Evolutionary conservation across 345 rosid genomes (phyloP).

Genomic region (Gossypioides kirkii): DNA sequence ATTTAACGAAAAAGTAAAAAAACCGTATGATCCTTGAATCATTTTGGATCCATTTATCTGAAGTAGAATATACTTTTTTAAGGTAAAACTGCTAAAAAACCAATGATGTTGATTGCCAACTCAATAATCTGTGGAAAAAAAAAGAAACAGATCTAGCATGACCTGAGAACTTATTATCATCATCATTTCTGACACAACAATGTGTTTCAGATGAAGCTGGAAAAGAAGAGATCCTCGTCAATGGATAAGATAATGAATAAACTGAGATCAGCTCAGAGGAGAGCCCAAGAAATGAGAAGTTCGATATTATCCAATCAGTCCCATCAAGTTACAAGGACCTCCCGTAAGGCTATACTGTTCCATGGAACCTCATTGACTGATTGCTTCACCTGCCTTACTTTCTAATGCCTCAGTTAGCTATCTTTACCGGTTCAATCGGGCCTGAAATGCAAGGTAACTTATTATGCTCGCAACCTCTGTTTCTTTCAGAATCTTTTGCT

Average conservation of each 20-base stretch:
- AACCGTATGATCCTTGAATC: no score
- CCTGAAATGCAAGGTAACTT: conserved; percentile 28
- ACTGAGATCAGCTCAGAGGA: conserved; percentile 83
- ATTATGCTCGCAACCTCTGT: neutral
- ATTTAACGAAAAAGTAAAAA: no score
- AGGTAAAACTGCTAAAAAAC: neutral
- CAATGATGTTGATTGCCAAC: neutral
- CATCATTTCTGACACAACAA: conserved; percentile 14
- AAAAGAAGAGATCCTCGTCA: conserved; percentile 84
- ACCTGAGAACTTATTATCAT: neutral
- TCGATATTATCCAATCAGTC: conserved; percentile 51
- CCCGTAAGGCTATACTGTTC: conserved; percentile 39
- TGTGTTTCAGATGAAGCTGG: conserved; percentile 82
- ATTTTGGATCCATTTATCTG: neutral
- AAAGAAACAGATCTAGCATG: neutral
- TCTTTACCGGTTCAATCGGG: neutral
- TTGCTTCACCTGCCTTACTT: conserved; percentile 83
- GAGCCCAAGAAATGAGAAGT: conserved; percentile 89
- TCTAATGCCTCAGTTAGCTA: conserved; percentile 35
- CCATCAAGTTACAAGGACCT: conserved; percentile 36
- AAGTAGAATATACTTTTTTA: neutral
- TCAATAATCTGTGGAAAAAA: neutral
- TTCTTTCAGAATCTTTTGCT: neutral
- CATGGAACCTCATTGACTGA: conserved; percentile 65
- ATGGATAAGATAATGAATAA: conserved; percentile 94